These are phyloP conservation scores for Exserohilum turcica DNA, from an alignment of 2,329 filamentous ascomycete species.

Conservation along the genomic window DNA sequence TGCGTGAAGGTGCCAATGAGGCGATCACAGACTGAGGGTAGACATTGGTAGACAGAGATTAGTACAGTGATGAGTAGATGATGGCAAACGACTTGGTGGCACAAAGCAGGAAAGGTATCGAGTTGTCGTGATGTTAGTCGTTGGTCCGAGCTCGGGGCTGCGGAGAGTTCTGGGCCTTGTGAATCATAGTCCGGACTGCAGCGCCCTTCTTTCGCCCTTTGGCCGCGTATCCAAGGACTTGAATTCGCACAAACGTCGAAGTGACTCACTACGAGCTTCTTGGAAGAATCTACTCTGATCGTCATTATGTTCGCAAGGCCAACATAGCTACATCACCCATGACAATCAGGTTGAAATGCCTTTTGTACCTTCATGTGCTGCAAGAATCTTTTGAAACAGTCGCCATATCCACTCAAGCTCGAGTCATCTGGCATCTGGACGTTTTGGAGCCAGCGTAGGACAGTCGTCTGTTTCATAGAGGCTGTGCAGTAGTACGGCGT, in stretches of 20 bases:
- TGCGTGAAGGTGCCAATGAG: slow-evolving; percentile 30
- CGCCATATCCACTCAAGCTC: background rate
- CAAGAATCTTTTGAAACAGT: background rate
- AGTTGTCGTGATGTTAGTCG: slow-evolving; percentile 14
- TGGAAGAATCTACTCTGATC: background rate
- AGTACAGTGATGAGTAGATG: slow-evolving; percentile 1
- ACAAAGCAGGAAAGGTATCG: slow-evolving; percentile 8
- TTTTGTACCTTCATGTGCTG: background rate
- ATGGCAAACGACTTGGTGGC: slow-evolving; percentile 1
- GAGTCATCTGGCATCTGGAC: background rate
- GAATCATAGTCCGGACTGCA: background rate
- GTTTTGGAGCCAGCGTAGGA: too few species aligned
- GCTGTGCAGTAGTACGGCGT: too few species aligned
- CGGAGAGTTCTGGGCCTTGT: slow-evolving; percentile 12
- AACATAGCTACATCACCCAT: background rate
- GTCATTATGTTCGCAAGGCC: too few species aligned
- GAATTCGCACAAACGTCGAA: background rate
- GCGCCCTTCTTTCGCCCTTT: slow-evolving; percentile 14
- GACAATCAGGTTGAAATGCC: background rate
- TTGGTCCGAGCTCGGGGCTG: slow-evolving; percentile 15
- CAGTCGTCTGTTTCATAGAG: too few species aligned
- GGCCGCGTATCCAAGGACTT: too few species aligned
- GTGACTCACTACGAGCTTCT: background rate
- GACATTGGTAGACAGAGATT: slow-evolving; percentile 15
- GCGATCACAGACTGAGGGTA: slow-evolving; percentile 24